These are phyloP conservation scores for Suhomyces sp. DNA, from an alignment of 805 yeast species.

Conservation along the genomic window DNA sequence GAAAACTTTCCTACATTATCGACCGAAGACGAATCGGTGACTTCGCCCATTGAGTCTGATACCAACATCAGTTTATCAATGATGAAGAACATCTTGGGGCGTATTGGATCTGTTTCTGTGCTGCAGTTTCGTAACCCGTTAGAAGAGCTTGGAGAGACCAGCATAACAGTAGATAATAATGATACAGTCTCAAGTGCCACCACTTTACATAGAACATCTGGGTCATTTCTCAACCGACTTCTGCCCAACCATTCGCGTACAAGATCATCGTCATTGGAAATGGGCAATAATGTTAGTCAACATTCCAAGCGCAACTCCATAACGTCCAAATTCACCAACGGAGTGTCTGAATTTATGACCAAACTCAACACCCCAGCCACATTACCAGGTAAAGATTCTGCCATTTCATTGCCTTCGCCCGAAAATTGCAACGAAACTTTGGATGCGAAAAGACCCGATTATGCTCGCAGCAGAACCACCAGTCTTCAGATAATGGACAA, in stretches of 20 bases:
- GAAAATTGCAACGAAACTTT: slow-evolving; percentile 7
- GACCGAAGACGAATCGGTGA: slow-evolving; percentile 18
- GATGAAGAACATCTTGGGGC: slow-evolving; percentile 35
- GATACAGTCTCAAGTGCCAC: slow-evolving; percentile 5
- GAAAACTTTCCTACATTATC: slow-evolving; percentile 28
- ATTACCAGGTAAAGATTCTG: slow-evolving; percentile 17
- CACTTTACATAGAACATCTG: slow-evolving; percentile 11
- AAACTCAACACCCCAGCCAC: slow-evolving; percentile 27
- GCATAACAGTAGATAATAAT: background rate
- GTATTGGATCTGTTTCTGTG: slow-evolving; percentile 31
- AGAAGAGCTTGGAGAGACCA: slow-evolving; percentile 9
- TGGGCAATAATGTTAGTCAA: slow-evolving; percentile 7
- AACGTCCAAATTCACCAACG: slow-evolving; percentile 39
- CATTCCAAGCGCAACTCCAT: slow-evolving; percentile 26
- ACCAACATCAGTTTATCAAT: slow-evolving; percentile 26
- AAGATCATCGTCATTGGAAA: slow-evolving; percentile 37
- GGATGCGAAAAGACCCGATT: slow-evolving; percentile 23
- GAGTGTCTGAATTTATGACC: slow-evolving; percentile 42
- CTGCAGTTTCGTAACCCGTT: slow-evolving; percentile 16
- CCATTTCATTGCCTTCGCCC: slow-evolving; percentile 32
- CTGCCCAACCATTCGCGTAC: slow-evolving; percentile 40
- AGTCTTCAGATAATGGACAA: slow-evolving; percentile 43
- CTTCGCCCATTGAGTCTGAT: slow-evolving; percentile 6
- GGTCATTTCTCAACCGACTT: slow-evolving; percentile 25
- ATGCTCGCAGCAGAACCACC: slow-evolving; percentile 29